phyloP scores from a whole-genome alignment of 257 asterid species.

The Vinca minor region DNA sequence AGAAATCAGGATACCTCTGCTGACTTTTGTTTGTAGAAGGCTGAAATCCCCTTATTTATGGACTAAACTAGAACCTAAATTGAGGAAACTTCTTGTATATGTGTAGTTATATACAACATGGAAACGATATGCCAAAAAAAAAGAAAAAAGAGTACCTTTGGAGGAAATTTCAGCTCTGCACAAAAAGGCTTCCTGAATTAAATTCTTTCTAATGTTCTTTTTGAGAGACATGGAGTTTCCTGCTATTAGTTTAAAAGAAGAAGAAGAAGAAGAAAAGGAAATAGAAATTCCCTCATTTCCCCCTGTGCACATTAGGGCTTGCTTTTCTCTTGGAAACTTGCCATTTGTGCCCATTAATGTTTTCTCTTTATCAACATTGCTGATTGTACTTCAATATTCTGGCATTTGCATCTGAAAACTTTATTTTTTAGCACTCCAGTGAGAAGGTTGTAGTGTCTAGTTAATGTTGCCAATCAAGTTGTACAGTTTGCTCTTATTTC shows the following conservation, averaged over 20 bases:
- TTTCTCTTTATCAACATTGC: background rate
- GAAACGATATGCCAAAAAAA: background rate
- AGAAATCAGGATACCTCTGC: background rate
- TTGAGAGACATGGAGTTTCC: background rate
- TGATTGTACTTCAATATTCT: background rate
- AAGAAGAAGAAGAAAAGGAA: background rate
- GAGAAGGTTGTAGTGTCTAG: background rate
- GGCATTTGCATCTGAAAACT: background rate
- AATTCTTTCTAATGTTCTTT: background rate
- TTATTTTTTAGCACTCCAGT: background rate
- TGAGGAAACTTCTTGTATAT: background rate
- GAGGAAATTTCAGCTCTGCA: conserved; percentile 1
- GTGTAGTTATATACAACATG: background rate
- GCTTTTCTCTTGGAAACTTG: background rate
- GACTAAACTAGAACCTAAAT: background rate
- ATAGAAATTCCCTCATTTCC: background rate
- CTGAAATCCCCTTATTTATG: background rate
- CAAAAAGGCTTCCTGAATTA: background rate
- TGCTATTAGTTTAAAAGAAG: background rate
- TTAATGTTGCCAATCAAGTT: background rate
- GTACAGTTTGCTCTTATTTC: background rate
- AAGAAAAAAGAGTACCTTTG: background rate
- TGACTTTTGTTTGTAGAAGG: background rate
- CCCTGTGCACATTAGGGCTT: background rate
- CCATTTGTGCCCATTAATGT: background rate